Base-by-base conservation (phyloP, 2,329 filamentous ascomycete genomes). In the Colletotrichum tanaceti region DNA sequence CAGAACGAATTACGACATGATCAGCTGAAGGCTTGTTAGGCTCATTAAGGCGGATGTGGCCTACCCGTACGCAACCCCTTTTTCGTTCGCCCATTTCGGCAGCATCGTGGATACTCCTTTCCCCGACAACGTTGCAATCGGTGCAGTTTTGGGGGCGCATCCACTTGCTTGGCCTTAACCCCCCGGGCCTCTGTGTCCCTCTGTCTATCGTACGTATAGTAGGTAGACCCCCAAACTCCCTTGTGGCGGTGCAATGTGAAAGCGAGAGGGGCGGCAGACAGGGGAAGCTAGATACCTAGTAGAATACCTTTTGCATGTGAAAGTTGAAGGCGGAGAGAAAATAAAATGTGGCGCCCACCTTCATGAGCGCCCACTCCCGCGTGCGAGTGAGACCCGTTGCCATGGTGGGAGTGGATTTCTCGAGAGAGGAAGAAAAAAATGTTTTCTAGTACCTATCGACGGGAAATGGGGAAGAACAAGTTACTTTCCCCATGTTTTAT, bases 181-280 rank as follows among this genome's bases (percentile, higher is more conserved):
- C 39, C 7, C 50, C 22, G 38, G 50, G n/a, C 32, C 32, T 38
- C 32, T 20, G 50, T 11, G 50, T 38, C 11, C 50, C 50, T 35
- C 20, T 53, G 50, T 18, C 24, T 50, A n/a, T n/a, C n/a, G n/a
- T n/a, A n/a, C n/a, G n/a, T n/a, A n/a, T n/a, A n/a, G n/a, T n/a
- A n/a, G n/a, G n/a, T n/a, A 39, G 55, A 65, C 55, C 63, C 57
- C 16, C 50, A 53, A 53, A 5, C 50, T 50, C 28, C 32, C 39
- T 54, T 39, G 63, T 65, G 57, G 63, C 63, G 63, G 63, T 65
- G 63, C 63, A 38, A 13, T n/a, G 35, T 4, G 35, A 38, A 13
- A 39, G 35, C 9, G 35, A 16, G 6, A 3, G n/a, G 4, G 11
- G 32, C 49, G 58, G 65, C 58, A 44, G 38, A 22, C 28, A n/a